Base-by-base conservation (phyloP, 129 eudicot species). In the Gnaphalium uliginosum region DNA sequence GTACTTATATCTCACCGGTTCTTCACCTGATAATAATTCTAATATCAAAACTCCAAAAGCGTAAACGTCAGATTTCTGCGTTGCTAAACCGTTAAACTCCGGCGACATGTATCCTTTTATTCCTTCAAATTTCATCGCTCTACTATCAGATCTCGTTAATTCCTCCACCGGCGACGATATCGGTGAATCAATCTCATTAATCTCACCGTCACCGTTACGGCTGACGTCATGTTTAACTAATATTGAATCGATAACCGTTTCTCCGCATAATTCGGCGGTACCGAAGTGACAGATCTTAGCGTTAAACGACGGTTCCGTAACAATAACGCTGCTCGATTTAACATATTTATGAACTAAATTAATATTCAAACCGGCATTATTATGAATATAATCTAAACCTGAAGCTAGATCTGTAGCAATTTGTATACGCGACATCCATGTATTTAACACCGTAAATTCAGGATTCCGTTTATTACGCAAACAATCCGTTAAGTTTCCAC, bases 221-320 rank as follows among this genome's bases (percentile, higher is more conserved):
- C 13, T 46, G 53, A 46, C 53, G 53, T 46, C 53, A 46, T 56
- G 8, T 13, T 50, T 76, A 15, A 10, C 83, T 2, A 48, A 33
- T 23, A 54, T 67, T 5, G 65, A 62, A 57, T 78, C 84, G 24
- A 66, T 63, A 54, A 65, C 79, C 17, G 90, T 78, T 86, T 89
- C 98, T 13, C 97, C 96, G 78, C 96, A 88, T 54, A 94, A 76
- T 84, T 90, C 96, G 54, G 98, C 98, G 68, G 98, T 86, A 8
- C 98, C 97, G 58, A 94, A 90, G 64, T 94, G 96, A 78, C 97
- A 94, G 58, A 94, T 85, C 85, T 86, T 82, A 1, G 96, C 96
- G 65, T 86, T 87, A 33, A 85, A 84, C 21, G 88, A 80, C 53
- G 98, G 98, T 76, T 94, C 98, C 39, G 96, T 84, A 6, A 94